phyloP scores from a whole-genome alignment of 108 stramenopile genomes.

The Cafeteria roenbergensis region DNA sequence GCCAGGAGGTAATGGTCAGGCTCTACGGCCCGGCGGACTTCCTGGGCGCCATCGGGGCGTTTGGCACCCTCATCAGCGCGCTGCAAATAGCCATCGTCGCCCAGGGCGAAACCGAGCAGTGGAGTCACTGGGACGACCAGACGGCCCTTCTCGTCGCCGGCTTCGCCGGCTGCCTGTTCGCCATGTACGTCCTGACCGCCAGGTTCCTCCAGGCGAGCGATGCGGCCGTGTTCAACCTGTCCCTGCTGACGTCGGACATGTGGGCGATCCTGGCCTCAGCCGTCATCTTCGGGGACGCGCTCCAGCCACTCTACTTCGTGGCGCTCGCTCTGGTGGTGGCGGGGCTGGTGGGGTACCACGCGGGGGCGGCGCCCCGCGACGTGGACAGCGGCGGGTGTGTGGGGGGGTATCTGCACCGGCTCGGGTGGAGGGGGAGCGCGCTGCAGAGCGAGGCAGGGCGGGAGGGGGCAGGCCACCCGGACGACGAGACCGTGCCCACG shows the following conservation, averaged over 20 bases:
- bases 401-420: no score
- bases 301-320: constrained; percentile 59
- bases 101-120: constrained; percentile 47
- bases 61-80: constrained; percentile 52
- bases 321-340: constrained; percentile 59
- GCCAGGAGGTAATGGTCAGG: constrained; percentile 56
- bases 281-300: constrained; percentile 55
- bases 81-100: constrained; percentile 50
- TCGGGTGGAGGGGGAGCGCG: no score
- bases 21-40: constrained; percentile 45
- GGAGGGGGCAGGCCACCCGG: no score
- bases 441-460: no score
- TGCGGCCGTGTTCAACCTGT: constrained; percentile 48
- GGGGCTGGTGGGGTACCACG: constrained; percentile 76
- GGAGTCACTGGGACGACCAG: constrained; percentile 28
- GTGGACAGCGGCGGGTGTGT: no score
- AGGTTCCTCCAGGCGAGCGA: constrained; percentile 47
- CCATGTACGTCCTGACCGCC: constrained; percentile 49
- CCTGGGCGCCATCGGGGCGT: constrained; percentile 65
- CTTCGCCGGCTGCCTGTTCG: constrained; percentile 38
- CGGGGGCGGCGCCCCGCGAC: constrained; percentile 58
- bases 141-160: constrained; percentile 34
- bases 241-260: constrained; percentile 76
- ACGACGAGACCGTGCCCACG: no score
- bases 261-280: constrained; percentile 74